Evolutionary conservation across 2,329 filamentous ascomycete genomes (phyloP), one percentile per base, ranked within the genome.

Genomic region (Aulographum hederae): DNA sequence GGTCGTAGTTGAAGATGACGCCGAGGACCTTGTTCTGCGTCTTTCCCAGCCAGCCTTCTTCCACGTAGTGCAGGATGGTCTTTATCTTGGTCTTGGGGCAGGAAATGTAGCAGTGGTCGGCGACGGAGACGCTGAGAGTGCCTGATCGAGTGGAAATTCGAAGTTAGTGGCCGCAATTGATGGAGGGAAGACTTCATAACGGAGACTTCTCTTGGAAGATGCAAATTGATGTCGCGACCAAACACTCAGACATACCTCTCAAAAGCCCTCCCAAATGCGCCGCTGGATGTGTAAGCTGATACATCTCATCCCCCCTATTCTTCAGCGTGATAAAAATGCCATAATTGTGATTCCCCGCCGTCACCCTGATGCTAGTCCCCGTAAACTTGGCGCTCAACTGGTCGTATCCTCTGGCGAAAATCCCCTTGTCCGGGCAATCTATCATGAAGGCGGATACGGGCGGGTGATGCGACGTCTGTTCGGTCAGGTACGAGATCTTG

Each of bases 321-420:
- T 82, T 72, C 17, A 95, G 58, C 6, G 72, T 85, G 51, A 98
- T 76, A 57, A 94, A 98, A 44, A 98, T 95, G 40, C 89, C 89
- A 41, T 91, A 64, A 53, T 98, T 98, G 59, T 92, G 82, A 48
- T 85, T 75, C 39, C 89, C 89, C 1, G 89, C 82, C 15, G 77
- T 74, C 23, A 98, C 86, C 49, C 84, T 82, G 53, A 98, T 69
- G 43, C 80, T 86, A 13, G 89, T 94, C 35, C 89, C 89, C 1
- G 89, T 95, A 57, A 98, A 98, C 54, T 94, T 95, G 47, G 89
- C 89, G 43, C 79, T 86, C 45, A 98, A 75, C 59, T 98, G 89
- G 48, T 98, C 89, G 48, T 86, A 98, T 2, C 89, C 89, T 36
- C 78, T 69, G 12, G 89, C 89, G 23, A 72, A 73, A 41, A 98